These are phyloP conservation scores for Sclerotinia borealis DNA, from an alignment of 2,329 filamentous ascomycete species.

Conservation along the genomic window DNA sequence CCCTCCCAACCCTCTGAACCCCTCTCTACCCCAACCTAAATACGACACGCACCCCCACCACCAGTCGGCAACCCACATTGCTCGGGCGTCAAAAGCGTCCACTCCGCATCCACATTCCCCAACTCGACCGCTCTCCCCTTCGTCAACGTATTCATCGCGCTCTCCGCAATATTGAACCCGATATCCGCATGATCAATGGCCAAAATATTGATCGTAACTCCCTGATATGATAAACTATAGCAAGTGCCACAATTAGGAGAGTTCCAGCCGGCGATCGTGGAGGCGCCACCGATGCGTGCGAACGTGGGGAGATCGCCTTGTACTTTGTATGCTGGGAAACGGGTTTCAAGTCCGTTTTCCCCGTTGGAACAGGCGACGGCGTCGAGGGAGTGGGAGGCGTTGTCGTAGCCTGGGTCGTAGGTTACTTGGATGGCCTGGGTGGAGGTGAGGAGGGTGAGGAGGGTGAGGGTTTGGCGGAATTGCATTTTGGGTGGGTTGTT, in stretches of 20 bases:
- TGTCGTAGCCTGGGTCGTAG: conserved; percentile 70
- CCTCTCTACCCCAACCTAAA: not conserved
- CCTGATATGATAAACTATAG: conserved; percentile 49
- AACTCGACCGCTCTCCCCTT: conserved; percentile 43
- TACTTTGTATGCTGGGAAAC: conserved; percentile 38
- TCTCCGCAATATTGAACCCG: conserved; percentile 51
- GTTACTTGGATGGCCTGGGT: conserved; percentile 47
- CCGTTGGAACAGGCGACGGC: conserved; percentile 63
- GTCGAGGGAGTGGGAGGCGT: conserved; percentile 47
- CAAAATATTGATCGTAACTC: conserved; percentile 46
- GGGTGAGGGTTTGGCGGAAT: conserved; percentile 36
- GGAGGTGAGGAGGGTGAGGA: conserved; percentile 35
- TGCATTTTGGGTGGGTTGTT: conserved; percentile 36
- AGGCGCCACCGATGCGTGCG: conserved; percentile 50
- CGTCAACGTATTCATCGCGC: conserved; percentile 51
- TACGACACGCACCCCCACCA: not conserved
- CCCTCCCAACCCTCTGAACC: not conserved
- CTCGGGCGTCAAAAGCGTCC: conserved; percentile 38
- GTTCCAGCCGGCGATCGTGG: conserved; percentile 49
- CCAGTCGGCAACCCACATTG: conserved; percentile 37
- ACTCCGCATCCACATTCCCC: conserved; percentile 48
- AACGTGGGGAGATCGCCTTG: conserved; percentile 47
- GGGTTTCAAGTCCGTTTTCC: conserved; percentile 57
- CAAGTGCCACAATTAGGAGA: conserved; percentile 49
- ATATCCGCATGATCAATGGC: conserved; percentile 47